Evolutionary conservation across 495 filamentous ascomycete species (phyloP), one percentile per base, ranked within the genome.

Genomic region (Penicillium waksmanii): DNA sequence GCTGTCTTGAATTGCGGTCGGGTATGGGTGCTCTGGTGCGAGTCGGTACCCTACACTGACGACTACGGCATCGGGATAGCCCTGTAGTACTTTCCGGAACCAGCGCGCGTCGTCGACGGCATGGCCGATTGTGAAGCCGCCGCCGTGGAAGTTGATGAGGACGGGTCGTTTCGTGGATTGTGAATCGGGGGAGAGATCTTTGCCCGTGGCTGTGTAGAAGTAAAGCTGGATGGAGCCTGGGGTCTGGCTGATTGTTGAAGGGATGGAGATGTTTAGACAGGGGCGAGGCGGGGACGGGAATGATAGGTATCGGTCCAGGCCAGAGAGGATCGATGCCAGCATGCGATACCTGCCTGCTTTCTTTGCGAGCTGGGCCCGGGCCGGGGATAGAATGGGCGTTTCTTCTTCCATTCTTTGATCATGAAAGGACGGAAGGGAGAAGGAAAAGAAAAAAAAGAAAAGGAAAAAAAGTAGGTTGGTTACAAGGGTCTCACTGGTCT

Each of bases 1-100:
- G 9, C 84, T 79, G 58, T 93, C 89, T 48, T 91, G 84, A 5
- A 89, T 81, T 0, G 85, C 78, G 0, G 79, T 80, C 1, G 76
- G 75, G 51, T 71, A 78, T 0, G 69, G 69, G 35, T 71, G 67
- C 40, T 79, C 76, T 0, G 76, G 77, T 0, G 75, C 75, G 2
- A 77, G 58, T 0, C 72, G 53, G 51, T 78, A 80, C 3, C 73
- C 68, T 3, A 77, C 63, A 7, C 64, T 71, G 51, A 68, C 51
- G 10, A 68, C 50, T 5, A 72, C 55, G 0, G 60, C 53, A 10
- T 57, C 49, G 1, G 56, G 56, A 27, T 57, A 40, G 9, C 52
- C 12, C 4, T 51, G 51, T 0, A 65, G 48, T 2, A 72, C 63
- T 34, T 58, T 35, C 0, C 43, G 48, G 5, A 58, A 55, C 40